These are phyloP conservation scores for Colletotrichum nymphaeae DNA, from an alignment of 2,329 filamentous ascomycete species.

Conservation along the genomic window DNA sequence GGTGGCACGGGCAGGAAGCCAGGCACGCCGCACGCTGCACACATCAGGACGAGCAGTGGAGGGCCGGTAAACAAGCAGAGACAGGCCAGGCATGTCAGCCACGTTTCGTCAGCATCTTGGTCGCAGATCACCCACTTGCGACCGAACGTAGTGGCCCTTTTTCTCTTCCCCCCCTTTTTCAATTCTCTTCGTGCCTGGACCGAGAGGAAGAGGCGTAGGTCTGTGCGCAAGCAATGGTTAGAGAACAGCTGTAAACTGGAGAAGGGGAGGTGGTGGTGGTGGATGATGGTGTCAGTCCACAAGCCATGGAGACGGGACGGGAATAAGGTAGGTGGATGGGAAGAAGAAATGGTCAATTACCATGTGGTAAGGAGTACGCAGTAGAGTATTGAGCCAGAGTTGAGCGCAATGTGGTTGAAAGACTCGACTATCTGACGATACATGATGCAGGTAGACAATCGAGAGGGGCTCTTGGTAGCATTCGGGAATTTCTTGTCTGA, in stretches of 20 bases:
- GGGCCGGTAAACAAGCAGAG: background rate
- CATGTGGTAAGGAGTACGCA: background rate
- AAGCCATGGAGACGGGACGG: background rate
- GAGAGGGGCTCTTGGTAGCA: background rate
- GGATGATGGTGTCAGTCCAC: background rate
- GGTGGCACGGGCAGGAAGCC: constrained; percentile 2
- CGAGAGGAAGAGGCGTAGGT: background rate
- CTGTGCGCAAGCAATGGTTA: background rate
- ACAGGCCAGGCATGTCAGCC: constrained; percentile 7
- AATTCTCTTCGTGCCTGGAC: background rate
- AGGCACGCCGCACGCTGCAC: background rate
- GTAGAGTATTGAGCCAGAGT: background rate
- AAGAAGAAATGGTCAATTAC: background rate
- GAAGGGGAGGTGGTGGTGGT: background rate
- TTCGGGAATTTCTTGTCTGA: constrained; percentile 13
- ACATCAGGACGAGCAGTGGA: background rate
- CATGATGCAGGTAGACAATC: background rate
- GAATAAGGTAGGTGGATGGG: background rate
- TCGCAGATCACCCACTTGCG: background rate
- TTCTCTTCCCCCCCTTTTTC: background rate
- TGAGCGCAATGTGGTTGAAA: background rate
- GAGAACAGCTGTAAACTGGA: background rate
- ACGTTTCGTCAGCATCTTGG: constrained; percentile 13
- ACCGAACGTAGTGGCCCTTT: background rate
- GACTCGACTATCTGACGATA: constrained; percentile 5